Evolutionary conservation across 192 early-diverging fungal genomes (phyloP), one percentile per base, ranked within the genome.

Genomic region (Thoreauomyces humboldtii): DNA sequence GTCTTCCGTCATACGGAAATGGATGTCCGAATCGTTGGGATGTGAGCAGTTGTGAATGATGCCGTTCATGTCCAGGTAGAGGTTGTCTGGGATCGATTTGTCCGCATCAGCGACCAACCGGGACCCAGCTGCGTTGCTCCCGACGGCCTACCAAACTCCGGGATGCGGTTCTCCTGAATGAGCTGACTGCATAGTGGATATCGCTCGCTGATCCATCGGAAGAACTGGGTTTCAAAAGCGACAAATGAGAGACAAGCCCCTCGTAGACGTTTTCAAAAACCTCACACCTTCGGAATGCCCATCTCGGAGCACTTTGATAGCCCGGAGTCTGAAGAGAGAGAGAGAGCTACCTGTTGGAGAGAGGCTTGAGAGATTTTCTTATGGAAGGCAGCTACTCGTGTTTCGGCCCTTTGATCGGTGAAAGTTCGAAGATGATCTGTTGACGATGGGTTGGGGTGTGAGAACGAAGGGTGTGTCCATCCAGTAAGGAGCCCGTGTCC

Each of bases 41-140:
- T 96, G 93, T 27, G 91, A 91, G 77, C 95, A 98, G 67, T 92
- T 90, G 74, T 97, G 96, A 73, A 98, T 92, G 59, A 98, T 94
- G 32, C 94, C 95, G 72, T 98, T 98, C 94, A 98, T 96, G 62
- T 98, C 96, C 81, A 98, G 77, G 67, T 98, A 98, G 53, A 98
- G 79, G 71, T 97, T 95, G 79, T 98, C 93, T 74, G 38, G 32
- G 57, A n/a, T 37, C 15, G 1, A 47, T 0, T 2, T 12, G 45
- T 15, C 2, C 29, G 37, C 9, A 9, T n/a, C n/a, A n/a, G n/a
- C n/a, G n/a, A 12, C n/a, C 38, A 41, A n/a, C 38, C 38, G 38
- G 38, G 9, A n/a, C 11, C n/a, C 11, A 41, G n/a, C 38, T 9
- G n/a, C 9, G n/a, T n/a, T 41, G n/a, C n/a, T n/a, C n/a, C n/a